A percentile compares a stretch with the other conserved stretches of the same genome.
These are phyloP conservation scores for Arthrobotrys musiformis DNA, from an alignment of 2,329 filamentous ascomycete genomes.

Conservation along the genomic window DNA sequence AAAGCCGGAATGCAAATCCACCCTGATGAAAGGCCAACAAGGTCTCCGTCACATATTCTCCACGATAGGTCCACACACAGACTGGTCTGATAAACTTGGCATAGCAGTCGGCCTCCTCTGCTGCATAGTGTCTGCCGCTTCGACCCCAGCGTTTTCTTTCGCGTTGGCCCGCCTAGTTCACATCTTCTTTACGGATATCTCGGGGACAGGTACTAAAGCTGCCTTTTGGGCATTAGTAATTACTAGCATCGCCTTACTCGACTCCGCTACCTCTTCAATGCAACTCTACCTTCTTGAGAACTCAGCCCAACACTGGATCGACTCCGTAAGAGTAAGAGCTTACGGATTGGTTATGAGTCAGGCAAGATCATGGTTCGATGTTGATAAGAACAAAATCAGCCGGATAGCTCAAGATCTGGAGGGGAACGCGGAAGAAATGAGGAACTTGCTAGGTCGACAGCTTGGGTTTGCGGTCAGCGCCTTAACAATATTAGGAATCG, in stretches of 20 bases:
- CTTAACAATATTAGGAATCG: constrained; percentile 73
- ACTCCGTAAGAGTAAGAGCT: constrained; percentile 74
- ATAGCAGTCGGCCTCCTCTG: constrained; percentile 72
- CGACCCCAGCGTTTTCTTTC: constrained; percentile 79
- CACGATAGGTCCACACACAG: constrained; percentile 77
- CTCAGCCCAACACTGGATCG: constrained; percentile 79
- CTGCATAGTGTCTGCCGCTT: constrained; percentile 73
- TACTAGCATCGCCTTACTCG: constrained; percentile 73
- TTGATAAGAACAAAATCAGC: constrained; percentile 72
- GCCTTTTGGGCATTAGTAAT: constrained; percentile 77
- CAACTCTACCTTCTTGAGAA: constrained; percentile 78
- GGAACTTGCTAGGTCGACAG: constrained; percentile 82
- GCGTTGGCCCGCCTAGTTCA: constrained; percentile 74
- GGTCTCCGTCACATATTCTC: constrained; percentile 70
- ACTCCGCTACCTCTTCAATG: constrained; percentile 73
- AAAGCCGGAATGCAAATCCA: constrained; percentile 39
- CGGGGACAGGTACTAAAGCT: constrained; percentile 65
- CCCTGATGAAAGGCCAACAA: constrained; percentile 18
- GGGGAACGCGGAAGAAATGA: constrained; percentile 85
- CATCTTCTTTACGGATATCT: constrained; percentile 40
- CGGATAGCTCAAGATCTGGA: constrained; percentile 78
- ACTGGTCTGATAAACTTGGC: constrained; percentile 66
- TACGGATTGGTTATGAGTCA: constrained; percentile 78
- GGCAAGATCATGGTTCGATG: constrained; percentile 81
- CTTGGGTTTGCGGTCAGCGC: constrained; percentile 76